Evolutionary conservation across 2,329 filamentous ascomycete species (phyloP).

Genomic region (Claviceps digitariae): DNA sequence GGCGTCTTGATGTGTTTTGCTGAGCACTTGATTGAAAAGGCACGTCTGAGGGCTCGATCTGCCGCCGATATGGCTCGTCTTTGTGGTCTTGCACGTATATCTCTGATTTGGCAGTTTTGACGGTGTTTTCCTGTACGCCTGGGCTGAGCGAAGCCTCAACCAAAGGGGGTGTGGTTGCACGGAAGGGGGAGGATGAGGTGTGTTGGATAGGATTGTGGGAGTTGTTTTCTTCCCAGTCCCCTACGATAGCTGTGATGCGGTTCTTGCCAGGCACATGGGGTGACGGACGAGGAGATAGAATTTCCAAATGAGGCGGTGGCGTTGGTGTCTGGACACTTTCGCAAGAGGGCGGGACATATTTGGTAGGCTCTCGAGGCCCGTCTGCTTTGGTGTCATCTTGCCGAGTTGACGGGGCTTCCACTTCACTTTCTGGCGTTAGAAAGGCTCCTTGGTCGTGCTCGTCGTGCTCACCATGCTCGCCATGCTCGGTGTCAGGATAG

Average conservation of each 20-base stretch:
- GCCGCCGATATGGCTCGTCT: background rate
- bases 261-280: background rate
- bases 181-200: slow-evolving; percentile 3
- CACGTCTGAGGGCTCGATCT: slow-evolving; percentile 5
- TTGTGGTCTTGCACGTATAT: background rate
- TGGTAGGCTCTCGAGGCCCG: background rate
- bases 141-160: background rate
- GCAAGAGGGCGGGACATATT: background rate
- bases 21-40: slow-evolving; percentile 1
- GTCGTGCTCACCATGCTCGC: background rate
- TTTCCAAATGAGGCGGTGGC: background rate
- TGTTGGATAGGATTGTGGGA: background rate
- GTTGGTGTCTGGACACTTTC: background rate
- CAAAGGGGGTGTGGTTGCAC: slow-evolving; percentile 1
- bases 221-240: slow-evolving; percentile 6
- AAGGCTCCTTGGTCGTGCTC: slow-evolving; percentile 1
- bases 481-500: background rate
- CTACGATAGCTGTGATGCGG: slow-evolving; percentile 4
- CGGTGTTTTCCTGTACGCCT: background rate
- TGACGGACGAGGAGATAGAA: slow-evolving; percentile 1
- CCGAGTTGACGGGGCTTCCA: background rate
- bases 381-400: background rate
- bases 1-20: slow-evolving; percentile 5
- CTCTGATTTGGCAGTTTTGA: background rate
- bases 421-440: background rate